phyloP scores from a whole-genome alignment of 2,329 filamentous ascomycete genomes.

The Teratosphaeria gauchensis region DNA sequence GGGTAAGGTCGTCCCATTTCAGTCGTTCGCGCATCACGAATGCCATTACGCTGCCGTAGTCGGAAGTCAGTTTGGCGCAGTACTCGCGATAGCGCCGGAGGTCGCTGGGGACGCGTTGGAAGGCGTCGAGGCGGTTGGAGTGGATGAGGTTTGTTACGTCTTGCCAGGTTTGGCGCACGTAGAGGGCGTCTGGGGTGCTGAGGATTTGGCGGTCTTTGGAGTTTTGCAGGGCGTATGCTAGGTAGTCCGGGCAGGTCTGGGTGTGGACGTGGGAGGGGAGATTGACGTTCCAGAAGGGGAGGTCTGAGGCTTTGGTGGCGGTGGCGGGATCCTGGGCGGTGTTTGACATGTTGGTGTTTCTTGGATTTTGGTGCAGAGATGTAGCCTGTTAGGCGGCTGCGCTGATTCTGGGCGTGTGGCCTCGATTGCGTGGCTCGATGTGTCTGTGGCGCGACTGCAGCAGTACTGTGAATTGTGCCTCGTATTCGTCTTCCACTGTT shows the following conservation, averaged over 20 bases:
- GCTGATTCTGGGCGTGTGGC: neutral
- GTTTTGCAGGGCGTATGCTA: slow-evolving; percentile 44
- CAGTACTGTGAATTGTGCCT: too few relatives aligned
- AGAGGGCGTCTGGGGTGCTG: slow-evolving; percentile 58
- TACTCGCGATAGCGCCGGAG: slow-evolving; percentile 69
- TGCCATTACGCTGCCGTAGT: slow-evolving; percentile 66
- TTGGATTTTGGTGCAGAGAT: neutral
- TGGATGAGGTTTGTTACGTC: slow-evolving; percentile 54
- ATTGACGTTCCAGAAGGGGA: slow-evolving; percentile 77
- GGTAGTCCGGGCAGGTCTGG: slow-evolving; percentile 59
- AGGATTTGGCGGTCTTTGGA: slow-evolving; percentile 64
- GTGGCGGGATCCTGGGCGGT: neutral
- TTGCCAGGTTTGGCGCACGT: slow-evolving; percentile 57
- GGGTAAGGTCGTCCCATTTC: slow-evolving; percentile 47
- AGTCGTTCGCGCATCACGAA: slow-evolving; percentile 66
- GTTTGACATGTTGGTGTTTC: neutral
- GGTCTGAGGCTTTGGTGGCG: neutral
- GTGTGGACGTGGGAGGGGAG: slow-evolving; percentile 54
- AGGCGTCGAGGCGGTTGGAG: slow-evolving; percentile 61
- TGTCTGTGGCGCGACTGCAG: too few relatives aligned
- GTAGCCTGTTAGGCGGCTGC: too few relatives aligned
- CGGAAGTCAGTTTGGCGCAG: slow-evolving; percentile 50
- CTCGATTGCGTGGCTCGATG: too few relatives aligned
- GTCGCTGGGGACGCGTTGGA: slow-evolving; percentile 67
- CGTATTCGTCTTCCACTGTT: too few relatives aligned